phyloP scores from a whole-genome alignment of 2,329 filamentous ascomycete genomes.

The Stagonosporopsis chrysanthemi region DNA sequence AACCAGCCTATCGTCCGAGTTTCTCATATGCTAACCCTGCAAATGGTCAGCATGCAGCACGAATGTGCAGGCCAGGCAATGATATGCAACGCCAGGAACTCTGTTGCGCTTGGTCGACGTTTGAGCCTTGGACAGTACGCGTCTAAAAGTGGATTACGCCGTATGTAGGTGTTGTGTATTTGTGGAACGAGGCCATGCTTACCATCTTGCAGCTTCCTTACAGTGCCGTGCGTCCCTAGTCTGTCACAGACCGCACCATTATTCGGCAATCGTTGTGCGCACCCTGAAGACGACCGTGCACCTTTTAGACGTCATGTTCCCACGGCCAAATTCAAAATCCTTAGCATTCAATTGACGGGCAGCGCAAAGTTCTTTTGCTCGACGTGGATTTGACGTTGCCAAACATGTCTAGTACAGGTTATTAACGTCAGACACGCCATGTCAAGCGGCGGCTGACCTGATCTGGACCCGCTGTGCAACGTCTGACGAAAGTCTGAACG shows the following conservation, averaged over 20 bases:
- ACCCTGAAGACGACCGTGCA: constrained; percentile 7
- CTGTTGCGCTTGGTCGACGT: constrained; percentile 2
- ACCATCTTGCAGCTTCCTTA: constrained; percentile 17
- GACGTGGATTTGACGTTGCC: constrained; percentile 7
- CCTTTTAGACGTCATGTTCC: constrained; percentile 9
- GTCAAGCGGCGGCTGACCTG: constrained; percentile 7
- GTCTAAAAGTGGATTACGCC: constrained; percentile 11
- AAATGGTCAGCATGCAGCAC: constrained; percentile 16
- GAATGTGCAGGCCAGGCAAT: constrained; percentile 13
- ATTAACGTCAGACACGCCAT: constrained; percentile 2
- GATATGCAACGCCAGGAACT: constrained; percentile 18
- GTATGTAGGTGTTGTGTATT: constrained; percentile 8
- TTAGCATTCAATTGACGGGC: constrained; percentile 4
- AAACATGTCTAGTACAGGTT: not conserved
- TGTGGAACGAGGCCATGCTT: constrained; percentile 12
- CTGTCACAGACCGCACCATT: constrained; percentile 5
- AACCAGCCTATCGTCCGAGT: constrained; percentile 5
- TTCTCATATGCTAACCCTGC: constrained; percentile 10
- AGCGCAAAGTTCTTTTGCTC: not conserved
- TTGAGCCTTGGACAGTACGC: constrained; percentile 9
- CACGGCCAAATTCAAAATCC: not conserved
- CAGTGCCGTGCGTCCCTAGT: constrained; percentile 13
- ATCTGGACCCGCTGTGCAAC: constrained; percentile 26
- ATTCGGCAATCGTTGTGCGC: constrained; percentile 13
- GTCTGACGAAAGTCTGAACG: constrained; percentile 27